phyloP scores from a whole-genome alignment of 148 eudicot genomes.

The Agrostemma githago region DNA sequence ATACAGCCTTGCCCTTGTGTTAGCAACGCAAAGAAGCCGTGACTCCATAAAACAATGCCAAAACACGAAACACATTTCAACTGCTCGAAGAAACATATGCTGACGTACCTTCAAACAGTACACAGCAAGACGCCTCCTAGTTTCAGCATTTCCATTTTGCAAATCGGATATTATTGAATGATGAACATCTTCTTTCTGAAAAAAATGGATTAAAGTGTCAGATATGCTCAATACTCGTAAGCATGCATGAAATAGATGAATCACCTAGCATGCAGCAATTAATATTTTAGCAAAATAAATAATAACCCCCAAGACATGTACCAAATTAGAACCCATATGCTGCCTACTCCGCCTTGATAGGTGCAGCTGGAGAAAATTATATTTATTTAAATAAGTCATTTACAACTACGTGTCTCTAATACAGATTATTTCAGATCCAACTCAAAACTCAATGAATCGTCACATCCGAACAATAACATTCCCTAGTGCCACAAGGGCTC shows the following conservation, averaged over 20 bases:
- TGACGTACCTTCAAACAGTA: constrained; percentile 89
- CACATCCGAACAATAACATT: neutral
- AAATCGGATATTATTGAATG: constrained; percentile 98
- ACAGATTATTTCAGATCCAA: constrained; percentile 41
- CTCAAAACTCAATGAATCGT: neutral
- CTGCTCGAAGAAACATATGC: constrained; percentile 8
- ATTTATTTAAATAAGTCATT: neutral
- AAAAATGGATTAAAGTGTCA: constrained; percentile 14
- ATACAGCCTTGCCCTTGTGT: too few species aligned
- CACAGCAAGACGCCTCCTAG: constrained; percentile 96
- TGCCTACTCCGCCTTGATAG: neutral
- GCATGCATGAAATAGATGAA: neutral
- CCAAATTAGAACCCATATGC: neutral
- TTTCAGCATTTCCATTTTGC: constrained; percentile 97
- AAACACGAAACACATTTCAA: constrained; percentile 5
- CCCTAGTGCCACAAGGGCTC: too few species aligned
- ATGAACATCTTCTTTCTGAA: constrained; percentile 99
- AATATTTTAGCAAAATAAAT: neutral
- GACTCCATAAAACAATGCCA: constrained; percentile 3
- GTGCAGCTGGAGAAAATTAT: neutral
- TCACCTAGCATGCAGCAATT: neutral
- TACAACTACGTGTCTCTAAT: constrained; percentile 22
- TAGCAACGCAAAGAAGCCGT: too few species aligned
- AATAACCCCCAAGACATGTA: too few species aligned
- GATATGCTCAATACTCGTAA: neutral